phyloP scores from a whole-genome alignment of 352 stramenopile genomes.

The Globisporangium sylvaticum region DNA sequence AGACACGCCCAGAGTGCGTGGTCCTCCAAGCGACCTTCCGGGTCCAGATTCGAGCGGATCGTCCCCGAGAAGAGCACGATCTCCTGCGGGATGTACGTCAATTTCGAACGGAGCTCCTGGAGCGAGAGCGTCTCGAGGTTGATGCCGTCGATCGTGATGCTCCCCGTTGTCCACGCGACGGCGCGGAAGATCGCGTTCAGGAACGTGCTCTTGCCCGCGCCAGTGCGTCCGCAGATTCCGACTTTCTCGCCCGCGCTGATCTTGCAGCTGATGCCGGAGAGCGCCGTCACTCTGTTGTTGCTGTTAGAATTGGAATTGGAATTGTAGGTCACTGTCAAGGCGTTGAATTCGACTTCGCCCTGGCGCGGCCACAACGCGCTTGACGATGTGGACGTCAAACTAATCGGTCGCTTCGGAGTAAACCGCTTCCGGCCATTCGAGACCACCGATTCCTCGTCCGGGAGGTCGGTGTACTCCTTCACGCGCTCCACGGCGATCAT shows the following conservation, averaged over 20 bases:
- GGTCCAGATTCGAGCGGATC: conserved; percentile 86
- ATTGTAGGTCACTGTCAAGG: conserved; percentile 46
- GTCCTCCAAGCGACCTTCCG: conserved; percentile 32
- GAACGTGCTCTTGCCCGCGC: conserved; percentile 89
- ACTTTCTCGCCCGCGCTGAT: conserved; percentile 60
- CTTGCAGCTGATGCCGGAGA: conserved; percentile 41
- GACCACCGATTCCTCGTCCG: conserved; percentile 40
- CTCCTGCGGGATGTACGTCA: conserved; percentile 86
- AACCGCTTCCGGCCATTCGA: neutral
- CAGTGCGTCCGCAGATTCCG: conserved; percentile 86
- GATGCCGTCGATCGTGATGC: conserved; percentile 73
- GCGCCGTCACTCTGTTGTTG: conserved; percentile 22
- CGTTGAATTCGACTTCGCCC: conserved; percentile 48
- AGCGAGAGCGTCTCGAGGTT: conserved; percentile 60
- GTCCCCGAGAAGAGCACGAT: conserved; percentile 79
- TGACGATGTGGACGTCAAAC: neutral
- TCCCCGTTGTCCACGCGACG: conserved; percentile 44
- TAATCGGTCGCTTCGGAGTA: neutral
- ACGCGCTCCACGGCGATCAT: conserved; percentile 91
- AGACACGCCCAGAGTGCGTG: conserved; percentile 59
- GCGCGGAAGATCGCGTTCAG: conserved; percentile 78
- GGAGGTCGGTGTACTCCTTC: conserved; percentile 70
- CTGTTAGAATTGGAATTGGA: neutral
- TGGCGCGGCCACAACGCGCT: conserved; percentile 34
- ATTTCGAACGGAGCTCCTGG: conserved; percentile 46